Percentiles rank a stretch among this genome's conserved stretches.
phyloP scores from a whole-genome alignment of 106 monocot species.

The Cymbidium sinense region DNA sequence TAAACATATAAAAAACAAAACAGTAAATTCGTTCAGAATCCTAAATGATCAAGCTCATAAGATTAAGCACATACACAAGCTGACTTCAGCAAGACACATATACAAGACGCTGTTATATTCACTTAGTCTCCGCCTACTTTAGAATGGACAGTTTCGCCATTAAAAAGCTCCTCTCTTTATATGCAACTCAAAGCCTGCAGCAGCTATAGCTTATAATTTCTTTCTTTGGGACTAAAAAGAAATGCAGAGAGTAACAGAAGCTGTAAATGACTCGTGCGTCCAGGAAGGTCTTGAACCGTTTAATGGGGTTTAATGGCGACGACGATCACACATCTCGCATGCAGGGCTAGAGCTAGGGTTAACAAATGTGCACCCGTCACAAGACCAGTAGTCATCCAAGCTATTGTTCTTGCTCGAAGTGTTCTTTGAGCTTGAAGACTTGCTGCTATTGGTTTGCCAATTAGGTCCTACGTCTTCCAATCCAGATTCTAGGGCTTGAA shows the following conservation, averaged over 20 bases:
- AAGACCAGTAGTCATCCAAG: conserved; percentile 43
- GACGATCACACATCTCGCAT: conserved; percentile 51
- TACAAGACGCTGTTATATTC: too few species aligned
- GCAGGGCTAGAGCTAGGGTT: conserved; percentile 32
- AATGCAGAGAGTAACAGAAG: too few species aligned
- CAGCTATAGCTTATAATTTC: background rate
- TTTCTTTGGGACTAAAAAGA: background rate
- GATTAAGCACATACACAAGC: too few species aligned
- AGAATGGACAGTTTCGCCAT: too few species aligned
- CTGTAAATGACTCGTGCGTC: background rate
- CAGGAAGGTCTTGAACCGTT: background rate
- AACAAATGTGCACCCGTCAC: conserved; percentile 56
- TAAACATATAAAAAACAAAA: background rate
- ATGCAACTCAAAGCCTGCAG: background rate
- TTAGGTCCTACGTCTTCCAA: conserved; percentile 10
- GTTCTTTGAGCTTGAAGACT: conserved; percentile 7
- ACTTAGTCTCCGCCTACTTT: too few species aligned
- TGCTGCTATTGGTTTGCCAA: background rate
- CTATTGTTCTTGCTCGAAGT: conserved; percentile 23
- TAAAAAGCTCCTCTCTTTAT: background rate
- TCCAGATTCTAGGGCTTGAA: conserved; percentile 12
- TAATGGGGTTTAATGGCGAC: background rate
- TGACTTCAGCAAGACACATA: too few species aligned
- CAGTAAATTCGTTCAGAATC: background rate
- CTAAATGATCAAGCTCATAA: background rate